Evolutionary conservation across 345 rosid species (phyloP), one percentile per base, ranked within the genome.

Genomic region (Durio zibethinus): DNA sequence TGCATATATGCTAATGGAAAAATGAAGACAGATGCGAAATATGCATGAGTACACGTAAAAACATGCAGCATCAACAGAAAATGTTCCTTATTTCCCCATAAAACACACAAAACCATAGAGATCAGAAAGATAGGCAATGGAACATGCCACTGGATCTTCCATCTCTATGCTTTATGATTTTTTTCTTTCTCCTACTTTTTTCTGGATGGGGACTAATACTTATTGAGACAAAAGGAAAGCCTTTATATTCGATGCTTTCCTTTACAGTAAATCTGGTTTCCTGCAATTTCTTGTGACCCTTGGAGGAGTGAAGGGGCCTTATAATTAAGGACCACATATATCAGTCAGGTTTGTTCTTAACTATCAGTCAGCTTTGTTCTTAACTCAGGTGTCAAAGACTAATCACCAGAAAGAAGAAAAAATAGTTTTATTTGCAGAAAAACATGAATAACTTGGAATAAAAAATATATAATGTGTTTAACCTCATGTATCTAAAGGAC

Each of bases 91-190:
- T 10, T n/a, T 33, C 62, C 73, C 7, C 68, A 36, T 45, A 27
- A 14, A n/a, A 72, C 48, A 21, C 31, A 25, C 2, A 38, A 73
- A 54, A 56, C 43, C 65, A 72, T 74, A 40, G 40, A 69, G 35
- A 50, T 43, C 54, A 47, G 56, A 50, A 33, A 42, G 5, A 50
- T 45, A 57, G 20, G 71, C 71, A 76, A 7, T 16, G 56, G 80
- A 81, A 81, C 75, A 84, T 81, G 81, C 81, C 81, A 63, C 9
- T 54, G 79, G 76, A 79, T 74, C 64, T 79, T 81, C 83, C 75
- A 75, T 78, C 64, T 43, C 43, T 56, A 73, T 66, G 74, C 73
- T 69, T 36, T 62, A 62, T 25, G 42, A 42, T 65, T 35, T 77
- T 45, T 23, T 12, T 14, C 27, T 67, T 74, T 54, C 52, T 18